These are phyloP conservation scores for Bretschneidera sinensis DNA, from an alignment of 345 rosid genomes.

Conservation along the genomic window DNA sequence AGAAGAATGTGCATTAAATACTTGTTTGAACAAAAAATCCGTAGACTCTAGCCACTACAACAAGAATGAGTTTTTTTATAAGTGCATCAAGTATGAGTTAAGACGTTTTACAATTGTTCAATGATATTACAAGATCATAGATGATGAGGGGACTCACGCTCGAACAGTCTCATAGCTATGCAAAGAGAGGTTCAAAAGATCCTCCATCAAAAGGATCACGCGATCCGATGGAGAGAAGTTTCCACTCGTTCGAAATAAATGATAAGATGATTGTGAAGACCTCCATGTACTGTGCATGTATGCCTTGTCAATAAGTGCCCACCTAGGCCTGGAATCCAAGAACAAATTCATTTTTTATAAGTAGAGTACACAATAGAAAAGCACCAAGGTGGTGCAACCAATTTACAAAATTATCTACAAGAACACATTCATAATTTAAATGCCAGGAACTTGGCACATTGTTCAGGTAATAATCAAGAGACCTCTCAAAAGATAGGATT, in stretches of 20 bases:
- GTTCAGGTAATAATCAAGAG: constrained; percentile 11
- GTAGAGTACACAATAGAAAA: too few relatives aligned
- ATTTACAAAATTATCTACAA: too few relatives aligned
- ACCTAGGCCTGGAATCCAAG: constrained; percentile 71
- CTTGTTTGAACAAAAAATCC: too few relatives aligned
- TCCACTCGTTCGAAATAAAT: constrained; percentile 73
- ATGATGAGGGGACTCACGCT: constrained; percentile 49
- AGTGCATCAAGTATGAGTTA: too few relatives aligned
- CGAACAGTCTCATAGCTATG: constrained; percentile 97
- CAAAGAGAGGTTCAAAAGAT: constrained; percentile 76
- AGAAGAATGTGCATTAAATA: not conserved
- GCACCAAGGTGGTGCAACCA: too few relatives aligned
- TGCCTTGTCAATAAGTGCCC: constrained; percentile 95
- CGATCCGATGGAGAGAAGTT: constrained; percentile 73
- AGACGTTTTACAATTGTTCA: not conserved
- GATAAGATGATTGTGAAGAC: constrained; percentile 90
- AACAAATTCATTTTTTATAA: too few relatives aligned
- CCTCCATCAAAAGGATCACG: constrained; percentile 65
- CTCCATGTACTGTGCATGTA: constrained; percentile 98
- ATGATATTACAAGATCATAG: not conserved
- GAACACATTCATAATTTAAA: constrained; percentile 10
- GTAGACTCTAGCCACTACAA: not conserved
- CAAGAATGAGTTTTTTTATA: too few relatives aligned
- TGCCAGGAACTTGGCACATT: constrained; percentile 2
- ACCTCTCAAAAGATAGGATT: constrained; percentile 9